These are phyloP conservation scores for Trichomonas vaginalis DNA, from an alignment of 208 protist genomes.

Conservation along the genomic window DNA sequence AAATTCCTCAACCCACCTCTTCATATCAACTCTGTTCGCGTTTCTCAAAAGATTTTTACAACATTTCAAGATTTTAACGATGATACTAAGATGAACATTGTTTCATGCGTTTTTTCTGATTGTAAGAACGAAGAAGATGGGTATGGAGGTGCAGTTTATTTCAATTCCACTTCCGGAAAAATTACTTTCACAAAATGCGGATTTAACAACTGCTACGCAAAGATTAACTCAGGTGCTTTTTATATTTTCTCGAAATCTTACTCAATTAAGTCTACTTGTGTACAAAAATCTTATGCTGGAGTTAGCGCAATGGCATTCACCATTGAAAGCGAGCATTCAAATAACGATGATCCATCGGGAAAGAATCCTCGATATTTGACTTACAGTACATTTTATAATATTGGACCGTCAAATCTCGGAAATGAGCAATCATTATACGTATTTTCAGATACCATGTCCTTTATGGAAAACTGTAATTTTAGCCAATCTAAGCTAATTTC, in stretches of 20 bases:
- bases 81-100: not conserved
- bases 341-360: not conserved
- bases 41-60: not conserved
- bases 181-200: not conserved
- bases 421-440: not conserved
- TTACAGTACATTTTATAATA: not conserved
- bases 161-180: not conserved
- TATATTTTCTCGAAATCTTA: not conserved
- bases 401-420: not conserved
- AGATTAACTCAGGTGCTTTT: not conserved
- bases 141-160: not conserved
- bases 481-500: not conserved
- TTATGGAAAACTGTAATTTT: not conserved
- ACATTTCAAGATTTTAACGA: not conserved
- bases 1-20: not conserved
- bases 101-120: not conserved
- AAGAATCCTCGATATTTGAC: not conserved
- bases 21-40: not conserved
- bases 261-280: not conserved
- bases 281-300: not conserved
- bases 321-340: not conserved
- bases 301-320: not conserved
- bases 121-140: not conserved
- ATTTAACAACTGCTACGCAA: not conserved
- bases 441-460: not conserved